phyloP scores from a whole-genome alignment of 208 protist genomes.

The Trypanosoma avium region DNA sequence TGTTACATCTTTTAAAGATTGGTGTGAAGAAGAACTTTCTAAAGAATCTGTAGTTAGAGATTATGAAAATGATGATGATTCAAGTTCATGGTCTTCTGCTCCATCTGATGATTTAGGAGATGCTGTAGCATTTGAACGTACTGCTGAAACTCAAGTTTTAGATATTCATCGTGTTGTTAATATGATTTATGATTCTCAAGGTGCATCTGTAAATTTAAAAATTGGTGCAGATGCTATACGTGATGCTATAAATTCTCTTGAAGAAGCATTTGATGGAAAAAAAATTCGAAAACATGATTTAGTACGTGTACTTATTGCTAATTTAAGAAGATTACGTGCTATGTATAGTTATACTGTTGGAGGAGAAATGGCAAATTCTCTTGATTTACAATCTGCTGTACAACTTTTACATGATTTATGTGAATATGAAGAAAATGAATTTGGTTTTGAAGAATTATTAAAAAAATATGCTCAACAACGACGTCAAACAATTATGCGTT shows the following conservation, averaged over 20 bases:
- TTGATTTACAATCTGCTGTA: slow-evolving; percentile 40
- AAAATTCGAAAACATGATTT: slow-evolving; percentile 73
- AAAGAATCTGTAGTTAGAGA: not conserved
- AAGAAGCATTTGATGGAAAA: slow-evolving; percentile 43
- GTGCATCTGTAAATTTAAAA: slow-evolving; percentile 59
- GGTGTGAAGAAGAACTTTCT: slow-evolving; percentile 20
- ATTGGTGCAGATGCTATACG: slow-evolving; percentile 70
- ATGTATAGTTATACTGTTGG: slow-evolving; percentile 61
- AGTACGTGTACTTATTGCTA: slow-evolving; percentile 61
- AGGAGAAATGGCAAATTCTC: slow-evolving; percentile 37
- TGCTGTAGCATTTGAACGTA: slow-evolving; percentile 76
- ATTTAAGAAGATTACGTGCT: slow-evolving; percentile 68
- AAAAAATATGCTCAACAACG: slow-evolving; percentile 8
- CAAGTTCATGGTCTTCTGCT: slow-evolving; percentile 19
- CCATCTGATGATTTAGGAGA: slow-evolving; percentile 52
- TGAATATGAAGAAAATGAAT: slow-evolving; percentile 73
- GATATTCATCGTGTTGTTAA: slow-evolving; percentile 78
- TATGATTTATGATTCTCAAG: slow-evolving; percentile 85
- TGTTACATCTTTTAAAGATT: slow-evolving; percentile 20
- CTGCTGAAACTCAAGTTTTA: slow-evolving; percentile 68
- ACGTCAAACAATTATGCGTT: not conserved
- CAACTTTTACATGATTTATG: slow-evolving; percentile 72
- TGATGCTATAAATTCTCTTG: slow-evolving; percentile 55
- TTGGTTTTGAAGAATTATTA: slow-evolving; percentile 35
- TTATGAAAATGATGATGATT: slow-evolving; percentile 13